These are phyloP conservation scores for Aspergillus jensenii DNA, from an alignment of 2,329 filamentous ascomycete species.

Conservation along the genomic window DNA sequence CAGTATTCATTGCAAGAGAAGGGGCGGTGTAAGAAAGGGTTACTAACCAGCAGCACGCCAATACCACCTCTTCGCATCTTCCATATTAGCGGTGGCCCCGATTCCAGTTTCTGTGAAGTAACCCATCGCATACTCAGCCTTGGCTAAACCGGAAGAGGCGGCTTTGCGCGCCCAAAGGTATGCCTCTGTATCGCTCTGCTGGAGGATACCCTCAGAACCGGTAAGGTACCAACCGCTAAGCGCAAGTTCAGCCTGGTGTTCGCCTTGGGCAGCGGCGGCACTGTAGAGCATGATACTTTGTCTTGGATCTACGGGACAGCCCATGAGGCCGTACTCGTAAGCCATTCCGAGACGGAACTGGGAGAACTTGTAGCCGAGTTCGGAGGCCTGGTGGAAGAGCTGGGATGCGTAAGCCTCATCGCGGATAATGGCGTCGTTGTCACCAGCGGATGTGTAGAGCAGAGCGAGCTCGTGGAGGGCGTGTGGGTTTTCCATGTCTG, in stretches of 20 bases:
- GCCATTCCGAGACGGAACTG: conserved; percentile 86
- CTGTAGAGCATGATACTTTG: conserved; percentile 93
- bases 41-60: conserved; percentile 89
- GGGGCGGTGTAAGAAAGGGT: background rate
- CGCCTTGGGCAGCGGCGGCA: conserved; percentile 83
- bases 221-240: conserved; percentile 94
- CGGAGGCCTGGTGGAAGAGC: conserved; percentile 80
- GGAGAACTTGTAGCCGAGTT: conserved; percentile 91
- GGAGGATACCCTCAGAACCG: conserved; percentile 79
- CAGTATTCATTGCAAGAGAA: conserved; percentile 3
- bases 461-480: conserved; percentile 82
- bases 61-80: conserved; percentile 98
- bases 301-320: conserved; percentile 77
- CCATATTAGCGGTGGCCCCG: conserved; percentile 77
- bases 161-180: conserved; percentile 97
- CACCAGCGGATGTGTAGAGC: conserved; percentile 57
- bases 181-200: conserved; percentile 91
- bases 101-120: conserved; percentile 97
- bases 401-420: conserved; percentile 80
- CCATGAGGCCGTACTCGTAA: conserved; percentile 85
- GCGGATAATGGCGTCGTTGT: conserved; percentile 70
- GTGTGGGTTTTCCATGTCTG: conserved; percentile 88
- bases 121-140: conserved; percentile 97
- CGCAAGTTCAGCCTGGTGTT: conserved; percentile 87
- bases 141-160: conserved; percentile 79